phyloP scores from a whole-genome alignment of 139 green algal species.

The Pseudopediastrum boryanum region DNA sequence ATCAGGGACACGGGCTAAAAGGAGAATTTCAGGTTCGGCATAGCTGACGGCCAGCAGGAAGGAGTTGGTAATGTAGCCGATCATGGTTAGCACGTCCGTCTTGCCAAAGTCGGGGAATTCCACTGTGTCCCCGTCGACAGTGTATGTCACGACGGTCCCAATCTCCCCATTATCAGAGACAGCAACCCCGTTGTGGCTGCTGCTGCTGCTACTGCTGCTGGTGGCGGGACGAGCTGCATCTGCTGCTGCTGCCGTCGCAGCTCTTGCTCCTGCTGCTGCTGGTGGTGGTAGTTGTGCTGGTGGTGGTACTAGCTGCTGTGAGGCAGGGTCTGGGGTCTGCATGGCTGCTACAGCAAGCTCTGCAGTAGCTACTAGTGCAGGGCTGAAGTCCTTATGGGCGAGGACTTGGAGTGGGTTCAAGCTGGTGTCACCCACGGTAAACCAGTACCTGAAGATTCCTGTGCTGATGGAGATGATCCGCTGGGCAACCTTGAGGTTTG shows the following conservation, averaged over 20 bases:
- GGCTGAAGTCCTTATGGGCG: no score
- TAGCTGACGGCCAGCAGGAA: neutral
- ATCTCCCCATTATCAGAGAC: neutral
- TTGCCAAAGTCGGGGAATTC: no score
- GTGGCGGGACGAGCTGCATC: neutral
- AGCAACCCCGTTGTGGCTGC: neutral
- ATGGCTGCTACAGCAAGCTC: neutral
- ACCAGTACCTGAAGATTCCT: no score
- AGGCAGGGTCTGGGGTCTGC: no score
- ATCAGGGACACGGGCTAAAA: no score
- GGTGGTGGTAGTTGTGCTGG: neutral
- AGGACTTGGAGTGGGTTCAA: no score
- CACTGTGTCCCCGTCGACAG: no score
- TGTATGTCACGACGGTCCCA: neutral
- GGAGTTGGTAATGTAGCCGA: neutral
- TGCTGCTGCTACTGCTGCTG: neutral
- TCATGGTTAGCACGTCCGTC: neutral
- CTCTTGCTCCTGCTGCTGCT: constrained; percentile 1
- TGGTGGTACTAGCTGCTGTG: neutral
- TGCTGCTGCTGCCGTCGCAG: neutral
- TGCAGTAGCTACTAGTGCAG: no score
- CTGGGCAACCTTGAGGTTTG: no score
- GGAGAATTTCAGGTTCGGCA: neutral
- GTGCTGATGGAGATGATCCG: no score
- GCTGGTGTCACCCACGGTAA: no score